phyloP scores from a whole-genome alignment of 768 basidiomycete species.

The Mrakia blollopis region DNA sequence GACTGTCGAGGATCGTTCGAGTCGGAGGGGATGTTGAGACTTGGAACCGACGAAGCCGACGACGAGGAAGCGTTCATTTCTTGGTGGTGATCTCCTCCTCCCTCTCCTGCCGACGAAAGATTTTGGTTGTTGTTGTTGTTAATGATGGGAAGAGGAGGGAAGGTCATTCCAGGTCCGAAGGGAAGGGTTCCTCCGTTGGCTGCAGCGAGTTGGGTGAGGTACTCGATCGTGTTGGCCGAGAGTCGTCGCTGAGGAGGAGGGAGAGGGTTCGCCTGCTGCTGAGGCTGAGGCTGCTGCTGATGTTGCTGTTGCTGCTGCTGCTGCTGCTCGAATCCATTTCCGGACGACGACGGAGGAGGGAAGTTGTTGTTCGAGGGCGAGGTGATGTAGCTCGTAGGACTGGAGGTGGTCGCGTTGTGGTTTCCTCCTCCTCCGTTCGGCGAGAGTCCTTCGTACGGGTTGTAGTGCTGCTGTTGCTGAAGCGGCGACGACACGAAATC shows the following conservation, averaged over 20 bases:
- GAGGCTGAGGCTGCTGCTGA: conserved; percentile 10
- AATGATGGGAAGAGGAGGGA: conserved; percentile 14
- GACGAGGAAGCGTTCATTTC: background rate
- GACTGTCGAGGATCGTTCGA: background rate
- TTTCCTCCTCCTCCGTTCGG: background rate
- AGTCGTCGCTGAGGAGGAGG: conserved; percentile 27
- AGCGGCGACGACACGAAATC: background rate
- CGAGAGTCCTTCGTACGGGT: conserved; percentile 2
- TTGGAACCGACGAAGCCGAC: background rate
- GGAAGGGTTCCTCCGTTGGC: conserved; percentile 32
- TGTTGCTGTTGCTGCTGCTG: conserved; percentile 7
- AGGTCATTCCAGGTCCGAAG: conserved; percentile 23
- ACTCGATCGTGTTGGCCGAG: conserved; percentile 30
- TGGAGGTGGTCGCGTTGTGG: background rate
- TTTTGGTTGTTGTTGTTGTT: conserved; percentile 5
- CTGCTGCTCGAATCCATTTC: background rate
- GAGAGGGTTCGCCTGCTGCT: background rate
- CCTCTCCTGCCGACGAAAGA: background rate
- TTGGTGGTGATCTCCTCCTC: background rate
- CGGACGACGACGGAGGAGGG: background rate
- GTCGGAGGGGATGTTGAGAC: conserved; percentile 3
- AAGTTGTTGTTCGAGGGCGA: background rate
- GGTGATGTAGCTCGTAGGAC: background rate
- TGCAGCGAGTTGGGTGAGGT: conserved; percentile 32
- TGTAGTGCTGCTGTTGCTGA: conserved; percentile 13